A percentile compares a stretch with the other conserved stretches of the same genome.
phyloP scores from a whole-genome alignment of 2,329 filamentous ascomycete genomes.

The Zymoseptoria crescenta region DNA sequence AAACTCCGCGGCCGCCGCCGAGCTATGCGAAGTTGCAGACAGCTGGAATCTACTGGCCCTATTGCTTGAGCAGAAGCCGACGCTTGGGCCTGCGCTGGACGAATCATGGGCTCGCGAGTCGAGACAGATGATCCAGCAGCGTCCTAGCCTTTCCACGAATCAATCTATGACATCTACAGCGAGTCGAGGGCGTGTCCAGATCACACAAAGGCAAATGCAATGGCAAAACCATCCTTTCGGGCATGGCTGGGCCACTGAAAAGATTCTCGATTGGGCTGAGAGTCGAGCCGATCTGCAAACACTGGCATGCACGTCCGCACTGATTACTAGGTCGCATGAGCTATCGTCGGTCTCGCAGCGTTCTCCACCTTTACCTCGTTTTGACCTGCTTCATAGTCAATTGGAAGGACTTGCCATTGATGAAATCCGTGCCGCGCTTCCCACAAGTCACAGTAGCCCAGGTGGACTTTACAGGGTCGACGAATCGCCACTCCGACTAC shows the following conservation, averaged over 20 bases:
- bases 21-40: constrained; percentile 63
- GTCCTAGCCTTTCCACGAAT: constrained; percentile 6
- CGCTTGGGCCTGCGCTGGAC: constrained; percentile 25
- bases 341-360: not conserved
- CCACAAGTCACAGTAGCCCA: not conserved
- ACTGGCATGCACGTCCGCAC: constrained; percentile 57
- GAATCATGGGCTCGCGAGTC: not conserved
- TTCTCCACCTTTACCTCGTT: not conserved
- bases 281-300: constrained; percentile 55
- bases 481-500: constrained; percentile 13
- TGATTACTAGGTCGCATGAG: constrained; percentile 43
- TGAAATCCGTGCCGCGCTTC: not conserved
- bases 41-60: constrained; percentile 78
- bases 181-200: not conserved
- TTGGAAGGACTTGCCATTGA: not conserved
- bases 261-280: constrained; percentile 54
- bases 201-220: constrained; percentile 16
- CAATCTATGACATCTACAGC: constrained; percentile 4
- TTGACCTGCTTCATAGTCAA: not conserved
- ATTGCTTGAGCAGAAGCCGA: constrained; percentile 65
- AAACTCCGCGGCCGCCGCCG: constrained; percentile 62
- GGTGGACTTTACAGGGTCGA: not conserved
- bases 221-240: constrained; percentile 53
- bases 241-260: constrained; percentile 47
- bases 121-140: not conserved